phyloP scores from a whole-genome alignment of 129 eudicot genomes.

The Calendula officinalis region DNA sequence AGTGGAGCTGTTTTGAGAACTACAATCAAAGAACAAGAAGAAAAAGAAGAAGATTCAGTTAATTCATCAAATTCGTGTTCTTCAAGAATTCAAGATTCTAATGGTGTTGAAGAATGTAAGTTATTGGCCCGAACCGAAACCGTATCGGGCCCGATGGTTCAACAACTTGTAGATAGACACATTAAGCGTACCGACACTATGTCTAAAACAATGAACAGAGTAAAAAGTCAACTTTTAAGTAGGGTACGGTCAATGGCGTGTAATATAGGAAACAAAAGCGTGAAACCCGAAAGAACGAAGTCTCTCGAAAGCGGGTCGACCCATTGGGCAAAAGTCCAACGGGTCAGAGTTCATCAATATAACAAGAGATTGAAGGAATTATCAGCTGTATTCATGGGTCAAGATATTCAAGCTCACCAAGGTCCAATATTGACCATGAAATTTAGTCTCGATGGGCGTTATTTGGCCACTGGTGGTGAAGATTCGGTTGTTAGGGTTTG shows the following conservation, averaged over 20 bases:
- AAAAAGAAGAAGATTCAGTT: conserved; percentile 41
- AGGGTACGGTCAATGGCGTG: conserved; percentile 56
- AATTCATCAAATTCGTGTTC: conserved; percentile 40
- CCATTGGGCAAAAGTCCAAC: conserved; percentile 38
- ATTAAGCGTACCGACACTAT: conserved; percentile 33
- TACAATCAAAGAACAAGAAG: conserved; percentile 34
- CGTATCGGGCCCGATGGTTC: conserved; percentile 30
- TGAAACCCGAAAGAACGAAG: conserved; percentile 4
- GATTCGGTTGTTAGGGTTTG: conserved; percentile 85
- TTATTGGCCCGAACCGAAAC: neutral
- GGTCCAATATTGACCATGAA: conserved; percentile 92
- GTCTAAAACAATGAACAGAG: conserved; percentile 31
- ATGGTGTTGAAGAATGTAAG: conserved; percentile 21
- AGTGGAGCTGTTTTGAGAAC: conserved; percentile 58
- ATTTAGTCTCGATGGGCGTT: conserved; percentile 82
- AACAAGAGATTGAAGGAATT: conserved; percentile 62
- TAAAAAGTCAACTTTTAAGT: conserved; percentile 51
- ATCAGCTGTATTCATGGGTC: conserved; percentile 79
- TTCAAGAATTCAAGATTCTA: conserved; percentile 29
- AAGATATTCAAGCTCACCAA: conserved; percentile 82
- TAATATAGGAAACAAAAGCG: conserved; percentile 27
- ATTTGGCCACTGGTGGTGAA: conserved; percentile 91
- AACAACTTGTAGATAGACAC: conserved; percentile 35
- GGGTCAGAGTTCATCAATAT: conserved; percentile 66
- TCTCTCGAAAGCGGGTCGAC: conserved; percentile 8